Percentiles rank a stretch among this genome's conserved stretches.
Evolutionary conservation across 1,284 basidiomycete genomes (phyloP).

Genomic region (Microbotryum intermedium): DNA sequence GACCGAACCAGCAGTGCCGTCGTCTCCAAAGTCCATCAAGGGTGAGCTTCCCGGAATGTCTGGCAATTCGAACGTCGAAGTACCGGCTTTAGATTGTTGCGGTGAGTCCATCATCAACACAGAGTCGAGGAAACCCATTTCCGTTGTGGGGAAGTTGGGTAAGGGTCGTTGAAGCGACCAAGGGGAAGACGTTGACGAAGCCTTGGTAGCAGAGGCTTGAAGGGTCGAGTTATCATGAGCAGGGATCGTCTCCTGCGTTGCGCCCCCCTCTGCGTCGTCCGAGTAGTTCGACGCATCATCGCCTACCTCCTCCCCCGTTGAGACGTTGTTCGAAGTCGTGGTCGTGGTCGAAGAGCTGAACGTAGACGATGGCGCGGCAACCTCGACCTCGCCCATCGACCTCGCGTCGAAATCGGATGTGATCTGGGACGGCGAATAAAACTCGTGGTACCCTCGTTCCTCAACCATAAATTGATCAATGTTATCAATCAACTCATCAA

Average conservation of each 20-base stretch:
- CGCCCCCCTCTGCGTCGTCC: conserved; percentile 15
- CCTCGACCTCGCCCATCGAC: not conserved
- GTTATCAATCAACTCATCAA: conserved; percentile 27
- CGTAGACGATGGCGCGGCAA: conserved; percentile 1
- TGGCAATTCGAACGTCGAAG: conserved; percentile 23
- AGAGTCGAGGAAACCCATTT: no score
- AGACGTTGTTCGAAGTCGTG: not conserved
- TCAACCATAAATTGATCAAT: conserved; percentile 21
- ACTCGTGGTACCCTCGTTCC: not conserved
- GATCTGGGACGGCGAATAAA: conserved; percentile 14
- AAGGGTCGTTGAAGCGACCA: no score
- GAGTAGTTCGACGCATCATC: conserved; percentile 13
- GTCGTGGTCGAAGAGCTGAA: conserved; percentile 14
- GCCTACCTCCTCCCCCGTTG: conserved; percentile 5
- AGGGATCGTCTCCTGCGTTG: not conserved
- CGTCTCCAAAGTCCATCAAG: conserved; percentile 27
- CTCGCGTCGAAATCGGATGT: conserved; percentile 1
- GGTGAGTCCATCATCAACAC: no score
- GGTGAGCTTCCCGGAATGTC: conserved; percentile 26
- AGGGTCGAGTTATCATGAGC: no score
- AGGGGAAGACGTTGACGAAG: no score
- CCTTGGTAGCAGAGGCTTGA: no score
- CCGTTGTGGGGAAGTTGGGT: no score
- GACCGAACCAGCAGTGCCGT: conserved; percentile 10
- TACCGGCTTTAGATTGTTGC: no score